phyloP scores from a whole-genome alignment of 164 flowering plant species.

The Stephania japonica region DNA sequence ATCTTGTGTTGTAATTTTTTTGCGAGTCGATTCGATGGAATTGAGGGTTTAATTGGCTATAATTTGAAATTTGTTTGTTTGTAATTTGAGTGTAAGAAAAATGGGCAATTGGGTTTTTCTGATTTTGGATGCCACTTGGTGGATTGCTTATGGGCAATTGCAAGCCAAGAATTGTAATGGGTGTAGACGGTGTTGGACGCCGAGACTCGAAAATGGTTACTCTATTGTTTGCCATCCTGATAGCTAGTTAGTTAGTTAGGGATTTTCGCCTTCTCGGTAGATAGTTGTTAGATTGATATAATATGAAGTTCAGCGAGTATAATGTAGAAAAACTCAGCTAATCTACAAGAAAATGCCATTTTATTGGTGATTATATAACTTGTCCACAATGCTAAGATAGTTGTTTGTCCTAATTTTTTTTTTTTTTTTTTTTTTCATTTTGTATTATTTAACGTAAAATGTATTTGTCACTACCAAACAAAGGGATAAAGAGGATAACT shows the following conservation, averaged over 20 bases:
- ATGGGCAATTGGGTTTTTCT: background rate
- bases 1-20: background rate
- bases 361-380: too few species aligned
- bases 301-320: too few species aligned
- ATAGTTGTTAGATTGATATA: too few species aligned
- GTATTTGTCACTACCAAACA: too few species aligned
- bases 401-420: too few species aligned
- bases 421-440: too few species aligned
- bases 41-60: background rate
- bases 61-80: background rate
- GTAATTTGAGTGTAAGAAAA: background rate
- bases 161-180: background rate
- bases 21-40: background rate
- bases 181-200: too few species aligned
- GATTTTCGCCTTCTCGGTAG: background rate
- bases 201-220: background rate
- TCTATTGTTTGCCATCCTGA: background rate
- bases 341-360: too few species aligned
- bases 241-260: background rate
- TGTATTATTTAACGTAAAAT: too few species aligned
- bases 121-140: background rate
- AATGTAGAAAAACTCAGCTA: too few species aligned
- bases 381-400: too few species aligned
- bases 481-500: too few species aligned
- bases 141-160: background rate